phyloP scores from a whole-genome alignment of 805 yeast genomes.

The Lipomyces sp. region DNA sequence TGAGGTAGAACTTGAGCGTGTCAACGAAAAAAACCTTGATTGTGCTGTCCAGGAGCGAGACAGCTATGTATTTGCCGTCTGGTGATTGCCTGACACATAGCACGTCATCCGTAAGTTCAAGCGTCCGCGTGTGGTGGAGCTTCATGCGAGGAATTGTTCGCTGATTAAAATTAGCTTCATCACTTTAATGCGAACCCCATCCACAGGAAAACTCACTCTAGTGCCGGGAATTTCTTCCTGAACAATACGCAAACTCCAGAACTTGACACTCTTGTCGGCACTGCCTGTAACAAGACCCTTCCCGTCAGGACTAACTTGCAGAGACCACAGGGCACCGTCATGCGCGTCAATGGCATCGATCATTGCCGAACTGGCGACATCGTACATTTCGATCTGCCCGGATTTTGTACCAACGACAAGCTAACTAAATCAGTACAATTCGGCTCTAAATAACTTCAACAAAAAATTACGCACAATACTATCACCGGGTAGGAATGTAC shows the following conservation, averaged over 20 bases:
- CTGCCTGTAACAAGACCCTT: slow-evolving; percentile 86
- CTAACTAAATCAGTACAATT: slow-evolving; percentile 42
- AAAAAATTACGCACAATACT: slow-evolving; percentile 52
- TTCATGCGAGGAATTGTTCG: slow-evolving; percentile 58
- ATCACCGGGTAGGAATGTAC: slow-evolving; percentile 90
- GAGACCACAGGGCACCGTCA: slow-evolving; percentile 83
- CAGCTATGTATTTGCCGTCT: slow-evolving; percentile 75
- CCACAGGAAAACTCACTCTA: not conserved
- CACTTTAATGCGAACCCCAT: no score
- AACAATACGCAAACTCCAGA: slow-evolving; percentile 77
- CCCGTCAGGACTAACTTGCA: slow-evolving; percentile 87
- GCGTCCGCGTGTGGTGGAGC: slow-evolving; percentile 73
- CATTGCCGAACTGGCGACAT: slow-evolving; percentile 78
- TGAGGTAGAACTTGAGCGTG: slow-evolving; percentile 81
- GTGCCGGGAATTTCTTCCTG: slow-evolving; percentile 78
- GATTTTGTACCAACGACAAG: slow-evolving; percentile 84
- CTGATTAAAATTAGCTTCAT: slow-evolving; percentile 12
- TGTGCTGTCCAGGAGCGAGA: slow-evolving; percentile 88
- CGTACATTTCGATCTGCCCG: slow-evolving; percentile 84
- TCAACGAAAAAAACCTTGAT: slow-evolving; percentile 92
- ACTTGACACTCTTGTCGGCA: slow-evolving; percentile 86
- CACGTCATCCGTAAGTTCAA: slow-evolving; percentile 87
- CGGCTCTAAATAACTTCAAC: not conserved
- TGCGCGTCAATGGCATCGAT: slow-evolving; percentile 79
- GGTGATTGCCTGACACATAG: slow-evolving; percentile 80